Conservation (phyloP, 1,139 yeast genomes). For the Kazachstania sp. region DNA sequence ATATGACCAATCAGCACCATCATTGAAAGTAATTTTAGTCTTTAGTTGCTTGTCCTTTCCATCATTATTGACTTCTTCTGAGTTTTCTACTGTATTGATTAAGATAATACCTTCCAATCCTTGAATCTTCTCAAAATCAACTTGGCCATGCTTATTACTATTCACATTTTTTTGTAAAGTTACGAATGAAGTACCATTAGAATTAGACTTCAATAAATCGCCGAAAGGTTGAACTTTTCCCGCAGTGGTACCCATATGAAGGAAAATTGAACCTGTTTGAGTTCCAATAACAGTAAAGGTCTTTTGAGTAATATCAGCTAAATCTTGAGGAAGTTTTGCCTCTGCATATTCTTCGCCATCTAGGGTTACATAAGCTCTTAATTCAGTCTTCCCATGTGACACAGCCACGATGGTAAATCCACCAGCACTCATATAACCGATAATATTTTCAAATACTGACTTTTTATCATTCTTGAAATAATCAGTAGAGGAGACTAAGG, state of each 20-base stretch:
- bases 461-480: slow-evolving; percentile 38
- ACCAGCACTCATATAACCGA: slow-evolving; percentile 60
- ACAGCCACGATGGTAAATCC: slow-evolving; percentile 68
- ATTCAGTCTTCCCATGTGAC: slow-evolving; percentile 32
- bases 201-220: slow-evolving; percentile 77
- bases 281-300: slow-evolving; percentile 84
- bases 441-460: slow-evolving; percentile 41
- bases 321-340: slow-evolving; percentile 68
- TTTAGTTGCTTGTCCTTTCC: slow-evolving; percentile 48
- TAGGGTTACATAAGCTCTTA: slow-evolving; percentile 65
- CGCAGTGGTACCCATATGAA: slow-evolving; percentile 69
- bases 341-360: slow-evolving; percentile 75
- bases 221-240: slow-evolving; percentile 68
- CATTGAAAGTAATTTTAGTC: slow-evolving; percentile 76
- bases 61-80: slow-evolving; percentile 20
- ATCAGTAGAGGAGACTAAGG: slow-evolving; percentile 46
- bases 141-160: slow-evolving; percentile 64
- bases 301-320: slow-evolving; percentile 48
- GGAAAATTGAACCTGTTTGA: slow-evolving; percentile 61
- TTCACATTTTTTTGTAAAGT: slow-evolving; percentile 66
- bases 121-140: slow-evolving; percentile 79
- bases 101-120: slow-evolving; percentile 84
- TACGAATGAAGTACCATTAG: slow-evolving; percentile 92
- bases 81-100: slow-evolving; percentile 59
- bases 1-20: slow-evolving; percentile 82